These are phyloP conservation scores for Nicotiana tabacum DNA, from an alignment of 257 asterid species.

Conservation along the genomic window DNA sequence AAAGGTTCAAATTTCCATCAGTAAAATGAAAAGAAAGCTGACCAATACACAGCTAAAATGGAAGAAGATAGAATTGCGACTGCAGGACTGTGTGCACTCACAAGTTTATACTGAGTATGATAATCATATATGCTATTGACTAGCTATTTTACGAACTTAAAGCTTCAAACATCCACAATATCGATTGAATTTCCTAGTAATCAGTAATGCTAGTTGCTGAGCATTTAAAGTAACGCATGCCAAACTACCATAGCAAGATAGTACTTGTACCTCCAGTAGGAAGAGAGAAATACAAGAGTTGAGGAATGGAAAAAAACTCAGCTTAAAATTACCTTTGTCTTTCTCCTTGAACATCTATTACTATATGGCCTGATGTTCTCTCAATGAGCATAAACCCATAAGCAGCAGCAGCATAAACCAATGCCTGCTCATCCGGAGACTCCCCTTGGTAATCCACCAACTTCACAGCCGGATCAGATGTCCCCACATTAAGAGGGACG, in stretches of 20 bases:
- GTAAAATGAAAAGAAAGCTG: background rate
- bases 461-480: conserved; percentile 73
- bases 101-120: background rate
- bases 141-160: background rate
- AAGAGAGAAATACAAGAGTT: conserved; percentile 2
- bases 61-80: background rate
- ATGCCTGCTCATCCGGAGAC: conserved; percentile 99
- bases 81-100: background rate
- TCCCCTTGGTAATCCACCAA: conserved; percentile 94
- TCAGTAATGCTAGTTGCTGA: background rate
- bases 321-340: conserved; percentile 56
- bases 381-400: conserved; percentile 95
- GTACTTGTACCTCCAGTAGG: conserved; percentile 4
- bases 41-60: background rate
- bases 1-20: background rate
- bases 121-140: background rate
- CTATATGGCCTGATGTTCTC: conserved; percentile 90
- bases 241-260: background rate
- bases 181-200: background rate
- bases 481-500: conserved; percentile 71
- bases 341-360: conserved; percentile 80
- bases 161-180: background rate
- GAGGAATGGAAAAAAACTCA: conserved; percentile 16
- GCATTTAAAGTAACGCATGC: background rate
- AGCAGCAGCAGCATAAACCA: conserved; percentile 93